These are phyloP conservation scores for Apiospora phragmitis DNA, from an alignment of 2,329 filamentous ascomycete genomes.

Conservation along the genomic window DNA sequence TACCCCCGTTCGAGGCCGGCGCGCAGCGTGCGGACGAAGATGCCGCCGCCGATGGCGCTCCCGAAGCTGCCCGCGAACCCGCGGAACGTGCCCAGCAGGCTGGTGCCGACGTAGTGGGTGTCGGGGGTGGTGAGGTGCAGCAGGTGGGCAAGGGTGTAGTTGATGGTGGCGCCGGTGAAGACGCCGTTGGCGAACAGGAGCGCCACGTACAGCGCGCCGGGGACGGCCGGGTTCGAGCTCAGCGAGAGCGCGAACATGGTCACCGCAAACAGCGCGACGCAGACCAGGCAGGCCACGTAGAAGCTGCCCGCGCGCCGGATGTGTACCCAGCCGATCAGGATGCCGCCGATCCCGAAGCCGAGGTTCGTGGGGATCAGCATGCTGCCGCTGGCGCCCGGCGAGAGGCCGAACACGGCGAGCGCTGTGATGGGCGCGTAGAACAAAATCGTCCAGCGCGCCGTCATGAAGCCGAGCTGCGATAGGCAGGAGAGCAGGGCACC, in stretches of 20 bases:
- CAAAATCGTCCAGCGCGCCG: constrained; percentile 75
- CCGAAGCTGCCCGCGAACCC: constrained; percentile 83
- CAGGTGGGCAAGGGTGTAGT: constrained; percentile 80
- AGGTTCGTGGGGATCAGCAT: constrained; percentile 80
- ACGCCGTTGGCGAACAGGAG: constrained; percentile 71
- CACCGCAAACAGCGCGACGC: constrained; percentile 62
- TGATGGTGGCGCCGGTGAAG: constrained; percentile 70
- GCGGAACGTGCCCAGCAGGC: constrained; percentile 75
- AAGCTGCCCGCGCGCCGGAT: constrained; percentile 73
- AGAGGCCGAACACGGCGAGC: constrained; percentile 71
- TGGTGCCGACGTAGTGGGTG: constrained; percentile 74
- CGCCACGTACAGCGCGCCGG: constrained; percentile 54
- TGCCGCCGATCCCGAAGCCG: constrained; percentile 74
- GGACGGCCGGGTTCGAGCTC: constrained; percentile 50
- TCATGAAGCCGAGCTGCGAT: constrained; percentile 76
- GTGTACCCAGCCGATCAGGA: constrained; percentile 74
- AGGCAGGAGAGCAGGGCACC: constrained; percentile 73
- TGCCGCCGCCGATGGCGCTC: constrained; percentile 74
- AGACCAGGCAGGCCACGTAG: constrained; percentile 63
- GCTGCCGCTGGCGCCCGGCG: constrained; percentile 69
- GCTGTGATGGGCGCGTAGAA: constrained; percentile 83
- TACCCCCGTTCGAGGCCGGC: constrained; percentile 59
- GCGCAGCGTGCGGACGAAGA: constrained; percentile 66
- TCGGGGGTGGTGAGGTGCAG: constrained; percentile 68
- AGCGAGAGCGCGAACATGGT: constrained; percentile 58